A percentile compares a stretch with the other conserved stretches of the same genome.
Conservation (phyloP, 345 rosid species). For the Mercurialis annua region DNA sequence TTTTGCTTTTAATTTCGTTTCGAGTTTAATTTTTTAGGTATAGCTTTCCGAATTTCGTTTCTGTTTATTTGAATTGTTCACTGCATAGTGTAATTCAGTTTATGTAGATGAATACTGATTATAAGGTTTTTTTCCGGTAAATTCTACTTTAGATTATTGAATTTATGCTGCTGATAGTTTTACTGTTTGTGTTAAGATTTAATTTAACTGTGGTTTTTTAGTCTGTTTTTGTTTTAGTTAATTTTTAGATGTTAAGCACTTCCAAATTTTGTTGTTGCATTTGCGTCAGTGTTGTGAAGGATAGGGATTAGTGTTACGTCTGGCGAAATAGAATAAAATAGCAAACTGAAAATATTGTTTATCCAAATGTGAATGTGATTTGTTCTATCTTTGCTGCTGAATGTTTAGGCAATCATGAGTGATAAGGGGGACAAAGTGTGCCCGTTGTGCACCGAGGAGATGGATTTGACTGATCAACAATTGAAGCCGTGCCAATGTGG, state of each 20-base stretch:
- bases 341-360: neutral
- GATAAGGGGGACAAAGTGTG: constrained; percentile 79
- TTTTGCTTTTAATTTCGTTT: neutral
- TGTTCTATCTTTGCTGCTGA: neutral
- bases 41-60: neutral
- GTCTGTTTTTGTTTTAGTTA: neutral
- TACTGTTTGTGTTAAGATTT: neutral
- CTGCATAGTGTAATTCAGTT: neutral
- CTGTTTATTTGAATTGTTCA: neutral
- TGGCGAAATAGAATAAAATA: no score
- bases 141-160: neutral
- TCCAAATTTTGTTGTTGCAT: no score
- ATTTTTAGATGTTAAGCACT: neutral
- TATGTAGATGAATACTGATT: no score
- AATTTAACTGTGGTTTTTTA: neutral
- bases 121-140: neutral
- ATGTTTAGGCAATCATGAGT: constrained; percentile 57
- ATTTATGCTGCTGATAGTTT: neutral
- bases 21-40: no score
- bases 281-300: neutral
- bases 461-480: constrained; percentile 92
- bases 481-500: constrained; percentile 96
- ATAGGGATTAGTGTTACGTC: neutral
- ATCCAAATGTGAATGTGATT: neutral
- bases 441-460: constrained; percentile 88